Percentiles rank a stretch among this genome's conserved stretches.
phyloP scores from a whole-genome alignment of 208 protist species.

The Wallacemonas sp. region DNA sequence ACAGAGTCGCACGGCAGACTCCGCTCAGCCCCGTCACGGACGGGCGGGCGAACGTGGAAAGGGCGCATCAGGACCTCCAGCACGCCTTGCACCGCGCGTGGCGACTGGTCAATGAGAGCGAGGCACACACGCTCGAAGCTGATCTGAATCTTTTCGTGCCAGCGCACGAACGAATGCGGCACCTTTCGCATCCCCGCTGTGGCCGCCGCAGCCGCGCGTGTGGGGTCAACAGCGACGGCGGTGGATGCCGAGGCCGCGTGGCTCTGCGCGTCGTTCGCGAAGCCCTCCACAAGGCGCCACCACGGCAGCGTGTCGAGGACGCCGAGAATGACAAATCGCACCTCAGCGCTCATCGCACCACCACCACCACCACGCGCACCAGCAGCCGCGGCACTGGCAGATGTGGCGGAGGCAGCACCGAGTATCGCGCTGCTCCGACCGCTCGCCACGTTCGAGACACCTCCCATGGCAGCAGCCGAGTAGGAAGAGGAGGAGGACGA shows the following conservation, averaged over 20 bases:
- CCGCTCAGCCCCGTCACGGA: conserved; percentile 50
- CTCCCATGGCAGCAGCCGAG: too few relatives aligned
- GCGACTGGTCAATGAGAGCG: conserved; percentile 59
- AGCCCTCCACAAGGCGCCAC: conserved; percentile 73
- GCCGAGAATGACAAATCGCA: conserved; percentile 68
- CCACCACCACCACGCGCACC: conserved; percentile 14
- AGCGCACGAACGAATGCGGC: conserved; percentile 48
- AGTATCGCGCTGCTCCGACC: too few relatives aligned
- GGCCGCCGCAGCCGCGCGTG: background rate
- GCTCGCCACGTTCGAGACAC: background rate
- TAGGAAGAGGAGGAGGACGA: too few relatives aligned
- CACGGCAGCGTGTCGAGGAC: conserved; percentile 83
- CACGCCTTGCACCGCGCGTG: conserved; percentile 65
- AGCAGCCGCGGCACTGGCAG: conserved; percentile 15
- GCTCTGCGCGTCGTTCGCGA: conserved; percentile 15
- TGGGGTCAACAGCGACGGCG: background rate
- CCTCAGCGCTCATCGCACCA: conserved; percentile 30
- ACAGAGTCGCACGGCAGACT: conserved; percentile 68
- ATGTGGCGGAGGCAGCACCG: too few relatives aligned
- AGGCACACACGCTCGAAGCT: conserved; percentile 78
- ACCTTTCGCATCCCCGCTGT: background rate
- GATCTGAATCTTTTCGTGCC: conserved; percentile 64
- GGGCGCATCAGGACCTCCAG: conserved; percentile 73
- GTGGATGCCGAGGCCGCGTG: background rate
- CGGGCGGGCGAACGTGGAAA: conserved; percentile 60